A percentile compares a stretch with the other conserved stretches of the same genome.
Conservation (phyloP, 2,329 filamentous ascomycete genomes). For the Mariannaea elegans region DNA sequence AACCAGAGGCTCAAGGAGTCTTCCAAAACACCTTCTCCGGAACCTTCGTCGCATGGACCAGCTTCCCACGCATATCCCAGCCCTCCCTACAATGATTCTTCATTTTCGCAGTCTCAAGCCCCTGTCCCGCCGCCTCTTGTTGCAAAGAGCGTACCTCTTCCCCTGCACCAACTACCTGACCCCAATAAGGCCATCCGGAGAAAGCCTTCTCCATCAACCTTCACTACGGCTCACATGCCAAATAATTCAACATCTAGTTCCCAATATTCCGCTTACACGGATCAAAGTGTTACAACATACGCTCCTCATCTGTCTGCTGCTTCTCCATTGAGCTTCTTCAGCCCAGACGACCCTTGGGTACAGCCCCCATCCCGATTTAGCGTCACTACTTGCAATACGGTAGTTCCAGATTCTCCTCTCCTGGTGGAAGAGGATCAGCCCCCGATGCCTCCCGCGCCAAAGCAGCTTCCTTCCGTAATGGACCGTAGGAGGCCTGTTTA, state of each 20-base stretch:
- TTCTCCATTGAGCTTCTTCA: conserved; percentile 26
- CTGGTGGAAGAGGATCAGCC: conserved; percentile 37
- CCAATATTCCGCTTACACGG: conserved; percentile 45
- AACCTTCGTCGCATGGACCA: conserved; percentile 25
- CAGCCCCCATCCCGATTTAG: conserved; percentile 71
- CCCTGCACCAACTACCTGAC: conserved; percentile 35
- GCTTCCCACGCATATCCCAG: conserved; percentile 44
- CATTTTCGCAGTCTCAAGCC: conserved; percentile 34
- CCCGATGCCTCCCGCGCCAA: conserved; percentile 36
- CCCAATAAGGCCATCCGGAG: conserved; percentile 54
- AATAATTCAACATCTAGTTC: conserved; percentile 48
- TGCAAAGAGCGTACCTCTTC: conserved; percentile 28
- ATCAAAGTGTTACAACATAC: conserved; percentile 27
- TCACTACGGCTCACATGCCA: conserved; percentile 38
- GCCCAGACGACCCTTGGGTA: conserved; percentile 51
- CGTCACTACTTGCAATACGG: conserved; percentile 68
- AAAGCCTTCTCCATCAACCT: conserved; percentile 52
- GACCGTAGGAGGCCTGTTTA: conserved; percentile 44
- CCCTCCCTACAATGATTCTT: conserved; percentile 44
- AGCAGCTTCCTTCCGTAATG: conserved; percentile 40
- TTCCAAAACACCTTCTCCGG: conserved; percentile 35
- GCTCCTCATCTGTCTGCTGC: conserved; percentile 23
- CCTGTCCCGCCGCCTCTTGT: conserved; percentile 9
- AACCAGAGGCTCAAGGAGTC: conserved; percentile 44
- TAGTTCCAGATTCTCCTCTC: conserved; percentile 44